These are phyloP conservation scores for Colletotrichum simmondsii DNA, from an alignment of 2,329 filamentous ascomycete species.

Conservation along the genomic window DNA sequence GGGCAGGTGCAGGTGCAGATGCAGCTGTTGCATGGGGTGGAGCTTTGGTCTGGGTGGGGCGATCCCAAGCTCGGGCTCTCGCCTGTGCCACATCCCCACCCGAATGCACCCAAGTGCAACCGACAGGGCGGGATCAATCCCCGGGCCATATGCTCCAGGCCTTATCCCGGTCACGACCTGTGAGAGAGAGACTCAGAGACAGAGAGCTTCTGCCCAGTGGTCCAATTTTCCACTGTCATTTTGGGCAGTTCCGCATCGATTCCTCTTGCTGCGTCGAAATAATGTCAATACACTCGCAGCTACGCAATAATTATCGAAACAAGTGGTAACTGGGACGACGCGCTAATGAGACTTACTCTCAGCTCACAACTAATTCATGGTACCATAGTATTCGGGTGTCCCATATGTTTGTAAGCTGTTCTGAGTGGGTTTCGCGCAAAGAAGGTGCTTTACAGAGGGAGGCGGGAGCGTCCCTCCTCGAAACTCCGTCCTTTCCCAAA, in stretches of 20 bases:
- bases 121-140: slow-evolving; percentile 21
- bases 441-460: not conserved
- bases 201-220: not conserved
- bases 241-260: not conserved
- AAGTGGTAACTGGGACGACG: not conserved
- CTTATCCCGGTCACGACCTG: not conserved
- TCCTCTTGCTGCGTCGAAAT: not conserved
- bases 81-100: not conserved
- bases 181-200: not conserved
- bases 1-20: not conserved
- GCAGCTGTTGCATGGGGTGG: not conserved
- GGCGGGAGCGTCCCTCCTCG: not conserved
- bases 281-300: not conserved
- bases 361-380: too few species aligned
- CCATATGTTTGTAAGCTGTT: too few species aligned
- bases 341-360: not conserved
- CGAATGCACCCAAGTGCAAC: slow-evolving; percentile 5
- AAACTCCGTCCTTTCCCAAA: not conserved
- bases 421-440: not conserved
- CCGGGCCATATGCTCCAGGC: slow-evolving; percentile 15
- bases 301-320: not conserved
- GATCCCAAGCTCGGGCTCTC: slow-evolving; percentile 11
- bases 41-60: slow-evolving; percentile 15
- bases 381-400: too few species aligned
- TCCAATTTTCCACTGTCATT: not conserved